These are phyloP conservation scores for Millerago galiae DNA, from an alignment of 805 yeast genomes.

Conservation along the genomic window DNA sequence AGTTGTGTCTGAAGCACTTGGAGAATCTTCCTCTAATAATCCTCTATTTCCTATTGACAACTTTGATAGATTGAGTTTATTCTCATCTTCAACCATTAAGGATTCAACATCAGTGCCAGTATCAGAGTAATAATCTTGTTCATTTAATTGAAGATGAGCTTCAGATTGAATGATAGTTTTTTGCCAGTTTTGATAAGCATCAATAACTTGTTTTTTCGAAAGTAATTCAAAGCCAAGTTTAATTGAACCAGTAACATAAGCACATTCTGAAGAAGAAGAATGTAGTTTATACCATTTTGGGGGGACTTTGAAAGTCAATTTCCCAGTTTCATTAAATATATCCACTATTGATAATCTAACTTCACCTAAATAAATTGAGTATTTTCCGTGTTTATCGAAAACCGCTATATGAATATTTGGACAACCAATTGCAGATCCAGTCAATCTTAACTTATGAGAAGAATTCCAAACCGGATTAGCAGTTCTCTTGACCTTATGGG, in stretches of 20 bases:
- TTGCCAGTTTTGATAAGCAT: conserved; percentile 19
- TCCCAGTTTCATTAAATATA: conserved; percentile 7
- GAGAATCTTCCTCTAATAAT: too few relatives aligned
- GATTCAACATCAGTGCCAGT: conserved; percentile 23
- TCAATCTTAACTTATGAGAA: conserved; percentile 12
- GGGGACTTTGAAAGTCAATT: conserved; percentile 8
- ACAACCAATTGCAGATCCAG: conserved; percentile 6
- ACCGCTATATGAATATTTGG: conserved; percentile 19
- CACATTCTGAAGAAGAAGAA: conserved; percentile 32
- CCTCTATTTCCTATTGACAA: too few relatives aligned
- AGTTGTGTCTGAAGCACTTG: not conserved
- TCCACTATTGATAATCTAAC: conserved; percentile 19
- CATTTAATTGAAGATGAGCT: conserved; percentile 12
- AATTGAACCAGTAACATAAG: conserved; percentile 44
- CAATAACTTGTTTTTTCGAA: conserved; percentile 15
- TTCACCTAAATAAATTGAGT: conserved; percentile 24
- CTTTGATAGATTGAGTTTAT: not conserved
- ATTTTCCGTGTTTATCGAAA: conserved; percentile 22
- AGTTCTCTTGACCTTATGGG: conserved; percentile 16
- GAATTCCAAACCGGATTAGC: conserved; percentile 22
- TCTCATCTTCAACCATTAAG: conserved; percentile 10
- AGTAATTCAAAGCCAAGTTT: conserved; percentile 36
- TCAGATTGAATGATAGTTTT: conserved; percentile 2
- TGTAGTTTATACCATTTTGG: conserved; percentile 41
- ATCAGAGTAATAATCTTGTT: conserved; percentile 23